Percentiles rank a stretch among this genome's conserved stretches.
Conservation (phyloP, 257 asterid genomes). For the Leonotis leonurus region DNA sequence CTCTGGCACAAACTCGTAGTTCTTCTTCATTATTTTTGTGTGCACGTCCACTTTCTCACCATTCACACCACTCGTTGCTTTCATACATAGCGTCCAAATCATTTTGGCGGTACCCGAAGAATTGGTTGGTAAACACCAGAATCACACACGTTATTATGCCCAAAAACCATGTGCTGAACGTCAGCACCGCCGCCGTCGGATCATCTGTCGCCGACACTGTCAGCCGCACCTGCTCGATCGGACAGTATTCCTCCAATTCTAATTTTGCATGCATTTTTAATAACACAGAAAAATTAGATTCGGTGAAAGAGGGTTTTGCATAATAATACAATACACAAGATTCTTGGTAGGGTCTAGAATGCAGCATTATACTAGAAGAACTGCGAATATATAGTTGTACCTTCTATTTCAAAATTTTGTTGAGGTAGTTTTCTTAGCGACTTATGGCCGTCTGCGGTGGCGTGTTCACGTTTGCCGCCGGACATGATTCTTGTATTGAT, state of each 20-base stretch:
- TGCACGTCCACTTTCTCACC: slow-evolving; percentile 49
- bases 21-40: slow-evolving; percentile 53
- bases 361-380: not conserved
- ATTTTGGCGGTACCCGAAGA: slow-evolving; percentile 54
- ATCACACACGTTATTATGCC: slow-evolving; percentile 40
- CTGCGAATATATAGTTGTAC: not conserved
- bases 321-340: no score
- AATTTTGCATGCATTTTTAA: not conserved
- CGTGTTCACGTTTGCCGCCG: slow-evolving; percentile 4
- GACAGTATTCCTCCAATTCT: slow-evolving; percentile 31
- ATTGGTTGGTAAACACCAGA: slow-evolving; percentile 47
- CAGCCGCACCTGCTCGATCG: slow-evolving; percentile 60
- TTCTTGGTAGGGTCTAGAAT: no score
- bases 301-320: no score
- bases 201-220: slow-evolving; percentile 52
- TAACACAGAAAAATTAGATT: no score
- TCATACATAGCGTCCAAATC: slow-evolving; percentile 29
- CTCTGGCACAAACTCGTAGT: slow-evolving; percentile 46
- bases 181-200: slow-evolving; percentile 37
- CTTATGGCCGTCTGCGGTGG: not conserved
- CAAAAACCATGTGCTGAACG: slow-evolving; percentile 57
- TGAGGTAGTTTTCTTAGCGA: slow-evolving; percentile 6
- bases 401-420: slow-evolving; percentile 3
- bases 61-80: slow-evolving; percentile 22
- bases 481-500: slow-evolving; percentile 5